These are phyloP conservation scores for Dendrobium catenatum DNA, from an alignment of 106 monocot species.

Conservation along the genomic window DNA sequence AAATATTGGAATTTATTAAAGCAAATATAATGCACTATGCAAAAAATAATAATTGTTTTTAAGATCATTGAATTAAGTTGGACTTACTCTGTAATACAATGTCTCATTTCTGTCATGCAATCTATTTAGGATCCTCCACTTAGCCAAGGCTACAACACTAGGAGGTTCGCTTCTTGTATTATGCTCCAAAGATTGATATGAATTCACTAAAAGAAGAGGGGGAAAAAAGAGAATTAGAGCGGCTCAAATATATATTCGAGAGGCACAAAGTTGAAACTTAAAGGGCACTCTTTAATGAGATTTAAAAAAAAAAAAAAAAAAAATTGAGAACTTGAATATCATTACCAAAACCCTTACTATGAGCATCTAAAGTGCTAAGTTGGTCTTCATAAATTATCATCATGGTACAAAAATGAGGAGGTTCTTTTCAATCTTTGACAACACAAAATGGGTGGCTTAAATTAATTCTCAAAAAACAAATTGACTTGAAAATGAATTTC, in stretches of 20 bases:
- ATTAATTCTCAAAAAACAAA: background rate
- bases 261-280: background rate
- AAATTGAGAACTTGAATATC: background rate
- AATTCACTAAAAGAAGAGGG: constrained; percentile 55
- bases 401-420: background rate
- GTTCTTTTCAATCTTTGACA: background rate
- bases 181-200: constrained; percentile 80
- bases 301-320: background rate
- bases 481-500: background rate
- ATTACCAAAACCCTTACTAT: background rate
- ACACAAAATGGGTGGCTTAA: background rate
- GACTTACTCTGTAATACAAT: constrained; percentile 88
- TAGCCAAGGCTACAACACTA: constrained; percentile 63
- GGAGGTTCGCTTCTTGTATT: constrained; percentile 64
- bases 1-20: background rate
- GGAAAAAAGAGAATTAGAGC: background rate
- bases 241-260: background rate
- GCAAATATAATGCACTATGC: background rate
- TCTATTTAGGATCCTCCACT: constrained; percentile 98
- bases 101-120: constrained; percentile 99
- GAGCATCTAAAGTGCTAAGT: background rate
- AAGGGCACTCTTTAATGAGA: background rate
- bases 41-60: background rate
- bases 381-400: background rate
- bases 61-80: background rate